A percentile compares a stretch with the other conserved stretches of the same genome.
These are phyloP conservation scores for Coccomyxa subellipsoidea DNA, from an alignment of 163 green algal species.

Conservation along the genomic window DNA sequence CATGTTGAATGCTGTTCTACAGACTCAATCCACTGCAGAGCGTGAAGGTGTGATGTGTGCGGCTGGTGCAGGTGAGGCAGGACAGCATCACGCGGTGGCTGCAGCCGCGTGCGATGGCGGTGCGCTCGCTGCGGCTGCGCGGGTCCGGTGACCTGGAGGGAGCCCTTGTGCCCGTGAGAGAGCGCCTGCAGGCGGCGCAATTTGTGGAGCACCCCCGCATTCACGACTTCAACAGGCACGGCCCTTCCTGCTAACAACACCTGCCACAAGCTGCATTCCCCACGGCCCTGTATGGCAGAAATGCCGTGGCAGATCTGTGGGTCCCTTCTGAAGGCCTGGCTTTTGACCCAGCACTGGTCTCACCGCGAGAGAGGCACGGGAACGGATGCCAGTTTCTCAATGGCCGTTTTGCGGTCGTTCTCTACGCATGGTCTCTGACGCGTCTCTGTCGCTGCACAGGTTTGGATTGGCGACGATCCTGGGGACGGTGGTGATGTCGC, in stretches of 20 bases:
- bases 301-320: no score
- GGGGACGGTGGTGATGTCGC: not conserved
- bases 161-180: not conserved
- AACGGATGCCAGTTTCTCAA: no score
- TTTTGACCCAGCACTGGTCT: no score
- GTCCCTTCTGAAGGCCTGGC: no score
- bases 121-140: slow-evolving; percentile 21
- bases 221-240: not conserved
- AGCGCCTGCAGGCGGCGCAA: not conserved
- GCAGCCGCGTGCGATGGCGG: slow-evolving; percentile 11
- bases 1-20: no score
- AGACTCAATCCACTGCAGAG: not conserved
- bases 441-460: no score
- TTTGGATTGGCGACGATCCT: slow-evolving; percentile 15
- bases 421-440: no score
- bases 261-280: no score
- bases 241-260: no score
- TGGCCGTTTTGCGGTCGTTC: no score
- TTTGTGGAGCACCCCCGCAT: not conserved
- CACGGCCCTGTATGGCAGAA: no score
- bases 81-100: slow-evolving; percentile 8
- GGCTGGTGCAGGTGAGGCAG: not conserved
- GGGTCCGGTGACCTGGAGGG: not conserved
- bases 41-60: not conserved
- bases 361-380: no score